phyloP scores from a whole-genome alignment of 179 eudicot species.

The Vitellaria paradoxa region DNA sequence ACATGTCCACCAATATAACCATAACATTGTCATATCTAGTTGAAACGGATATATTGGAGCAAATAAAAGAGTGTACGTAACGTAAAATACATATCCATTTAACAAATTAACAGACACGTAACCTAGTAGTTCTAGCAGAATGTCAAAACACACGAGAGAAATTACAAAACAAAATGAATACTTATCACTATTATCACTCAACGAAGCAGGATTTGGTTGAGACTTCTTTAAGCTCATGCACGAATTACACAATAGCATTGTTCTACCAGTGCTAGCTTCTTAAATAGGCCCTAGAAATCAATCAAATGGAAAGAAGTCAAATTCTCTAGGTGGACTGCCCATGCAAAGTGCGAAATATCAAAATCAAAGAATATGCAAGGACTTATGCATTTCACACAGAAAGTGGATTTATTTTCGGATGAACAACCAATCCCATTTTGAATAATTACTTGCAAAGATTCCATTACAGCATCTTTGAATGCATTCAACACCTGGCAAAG shows the following conservation, averaged over 20 bases:
- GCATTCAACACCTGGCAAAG: conserved; percentile 62
- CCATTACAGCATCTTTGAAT: conserved; percentile 44
- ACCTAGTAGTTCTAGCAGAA: neutral
- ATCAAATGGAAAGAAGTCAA: neutral
- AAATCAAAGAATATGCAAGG: conserved; percentile 9
- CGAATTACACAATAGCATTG: conserved; percentile 39
- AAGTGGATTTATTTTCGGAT: conserved; percentile 19
- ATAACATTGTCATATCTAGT: too few relatives aligned
- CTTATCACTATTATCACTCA: conserved; percentile 35
- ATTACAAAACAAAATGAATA: conserved; percentile 15
- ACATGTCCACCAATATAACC: too few relatives aligned
- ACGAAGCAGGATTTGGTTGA: conserved; percentile 28
- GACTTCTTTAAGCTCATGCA: conserved; percentile 33
- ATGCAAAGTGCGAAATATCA: neutral
- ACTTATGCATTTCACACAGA: conserved; percentile 68
- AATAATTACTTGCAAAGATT: conserved; percentile 38
- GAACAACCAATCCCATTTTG: conserved; percentile 35
- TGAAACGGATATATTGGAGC: too few relatives aligned
- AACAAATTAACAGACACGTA: neutral
- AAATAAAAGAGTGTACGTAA: too few relatives aligned
- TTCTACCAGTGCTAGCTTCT: conserved; percentile 35
- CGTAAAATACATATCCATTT: neutral
- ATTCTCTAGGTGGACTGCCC: neutral
- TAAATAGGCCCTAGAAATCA: conserved; percentile 42
- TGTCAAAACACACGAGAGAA: neutral